Percentiles rank a stretch among this genome's conserved stretches.
Evolutionary conservation across 2,329 filamentous ascomycete genomes (phyloP).

Genomic region (Dactylellina haptotyla): DNA sequence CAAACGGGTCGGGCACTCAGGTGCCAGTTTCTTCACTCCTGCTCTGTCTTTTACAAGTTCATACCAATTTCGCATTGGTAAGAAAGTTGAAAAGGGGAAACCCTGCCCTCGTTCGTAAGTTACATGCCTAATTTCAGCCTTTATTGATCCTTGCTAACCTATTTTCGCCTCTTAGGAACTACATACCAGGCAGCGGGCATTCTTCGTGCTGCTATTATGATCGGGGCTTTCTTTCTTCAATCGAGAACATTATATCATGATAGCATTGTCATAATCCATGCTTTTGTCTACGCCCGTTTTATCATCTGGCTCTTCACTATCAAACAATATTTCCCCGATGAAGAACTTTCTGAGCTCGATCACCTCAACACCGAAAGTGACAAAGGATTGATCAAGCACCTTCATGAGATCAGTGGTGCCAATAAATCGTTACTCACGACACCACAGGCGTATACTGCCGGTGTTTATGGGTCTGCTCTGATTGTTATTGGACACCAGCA

Average conservation of each 20-base stretch:
- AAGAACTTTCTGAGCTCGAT: slow-evolving; percentile 22
- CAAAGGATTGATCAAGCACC: slow-evolving; percentile 4
- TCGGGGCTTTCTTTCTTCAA: slow-evolving; percentile 16
- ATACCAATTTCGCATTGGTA: slow-evolving; percentile 32
- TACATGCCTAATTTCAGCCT: background rate
- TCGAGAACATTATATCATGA: slow-evolving; percentile 32
- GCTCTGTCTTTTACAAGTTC: slow-evolving; percentile 21
- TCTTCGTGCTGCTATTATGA: slow-evolving; percentile 13
- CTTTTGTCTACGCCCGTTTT: slow-evolving; percentile 32
- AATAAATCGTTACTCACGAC: slow-evolving; percentile 28
- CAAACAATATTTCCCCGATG: slow-evolving; percentile 9
- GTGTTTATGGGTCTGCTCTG: slow-evolving; percentile 32
- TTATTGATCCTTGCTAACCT: background rate
- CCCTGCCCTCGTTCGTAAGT: slow-evolving; percentile 29
- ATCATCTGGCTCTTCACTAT: slow-evolving; percentile 31
- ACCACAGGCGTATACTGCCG: slow-evolving; percentile 19
- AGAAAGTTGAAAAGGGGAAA: slow-evolving; percentile 32
- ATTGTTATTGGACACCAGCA: slow-evolving; percentile 31
- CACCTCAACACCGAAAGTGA: slow-evolving; percentile 18
- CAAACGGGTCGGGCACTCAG: background rate
- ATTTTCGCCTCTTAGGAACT: slow-evolving; percentile 10
- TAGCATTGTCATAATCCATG: slow-evolving; percentile 19
- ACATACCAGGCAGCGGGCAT: slow-evolving; percentile 31
- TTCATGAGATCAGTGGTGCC: slow-evolving; percentile 13
- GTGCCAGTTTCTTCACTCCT: slow-evolving; percentile 16